phyloP scores from a whole-genome alignment of 176 grass and related monocot genomes.

The Rhynchospora breviuscula region DNA sequence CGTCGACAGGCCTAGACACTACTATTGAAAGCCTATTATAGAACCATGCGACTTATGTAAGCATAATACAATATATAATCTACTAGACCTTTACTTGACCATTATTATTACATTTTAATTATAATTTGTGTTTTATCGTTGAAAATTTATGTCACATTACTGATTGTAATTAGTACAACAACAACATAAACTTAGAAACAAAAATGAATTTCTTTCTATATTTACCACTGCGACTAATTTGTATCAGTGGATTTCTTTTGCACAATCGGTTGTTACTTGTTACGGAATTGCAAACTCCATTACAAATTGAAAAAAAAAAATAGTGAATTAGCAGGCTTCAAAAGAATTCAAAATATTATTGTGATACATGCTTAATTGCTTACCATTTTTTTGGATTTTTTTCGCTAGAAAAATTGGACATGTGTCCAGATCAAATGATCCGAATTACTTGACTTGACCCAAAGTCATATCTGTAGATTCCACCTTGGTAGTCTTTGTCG shows the following conservation, averaged over 20 bases:
- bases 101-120: background rate
- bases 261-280: background rate
- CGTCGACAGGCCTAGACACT: no score
- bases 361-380: background rate
- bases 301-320: background rate
- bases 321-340: no score
- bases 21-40: background rate
- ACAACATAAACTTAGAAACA: no score
- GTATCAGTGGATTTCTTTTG: background rate
- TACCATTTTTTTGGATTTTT: background rate
- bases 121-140: background rate
- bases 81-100: background rate
- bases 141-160: background rate
- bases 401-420: background rate
- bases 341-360: no score
- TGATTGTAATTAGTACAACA: no score
- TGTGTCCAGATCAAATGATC: background rate
- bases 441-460: conserved; percentile 16
- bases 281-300: background rate
- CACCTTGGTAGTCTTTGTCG: background rate
- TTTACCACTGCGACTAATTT: background rate
- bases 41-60: background rate
- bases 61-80: background rate
- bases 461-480: background rate
- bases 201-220: background rate